A percentile compares a stretch with the other conserved stretches of the same genome.
phyloP scores from a whole-genome alignment of 768 basidiomycete genomes.

The Thelephora ganbajun region DNA sequence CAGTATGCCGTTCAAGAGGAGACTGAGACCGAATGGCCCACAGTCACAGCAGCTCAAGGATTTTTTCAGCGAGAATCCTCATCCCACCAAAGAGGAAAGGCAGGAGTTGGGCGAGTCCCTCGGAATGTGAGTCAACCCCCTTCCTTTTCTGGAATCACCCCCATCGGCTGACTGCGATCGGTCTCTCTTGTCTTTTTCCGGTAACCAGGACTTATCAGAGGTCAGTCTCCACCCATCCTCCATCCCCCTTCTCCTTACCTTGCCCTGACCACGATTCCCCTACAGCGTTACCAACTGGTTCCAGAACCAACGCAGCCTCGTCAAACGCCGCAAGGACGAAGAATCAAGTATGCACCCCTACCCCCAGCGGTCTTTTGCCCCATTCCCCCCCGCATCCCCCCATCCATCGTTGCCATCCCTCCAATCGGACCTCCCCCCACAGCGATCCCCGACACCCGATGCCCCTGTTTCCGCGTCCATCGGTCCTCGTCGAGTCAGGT shows the following conservation, averaged over 20 bases:
- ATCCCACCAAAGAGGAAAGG: slow-evolving; percentile 55
- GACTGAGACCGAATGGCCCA: slow-evolving; percentile 45
- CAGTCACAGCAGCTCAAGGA: slow-evolving; percentile 61
- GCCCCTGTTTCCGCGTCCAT: slow-evolving; percentile 25
- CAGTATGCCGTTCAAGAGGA: slow-evolving; percentile 41
- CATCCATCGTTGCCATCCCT: slow-evolving; percentile 30
- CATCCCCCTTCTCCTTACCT: slow-evolving; percentile 4
- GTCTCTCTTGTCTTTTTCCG: slow-evolving; percentile 9
- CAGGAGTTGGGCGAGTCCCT: slow-evolving; percentile 52
- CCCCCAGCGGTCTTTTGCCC: slow-evolving; percentile 13
- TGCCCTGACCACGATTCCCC: slow-evolving; percentile 5
- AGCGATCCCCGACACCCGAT: slow-evolving; percentile 7
- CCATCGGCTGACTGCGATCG: slow-evolving; percentile 6
- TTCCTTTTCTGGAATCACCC: slow-evolving; percentile 2
- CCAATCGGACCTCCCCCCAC: background rate
- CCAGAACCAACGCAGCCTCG: slow-evolving; percentile 70
- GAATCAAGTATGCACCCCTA: slow-evolving; percentile 16
- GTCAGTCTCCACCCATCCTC: background rate
- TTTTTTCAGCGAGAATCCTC: slow-evolving; percentile 47
- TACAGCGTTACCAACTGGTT: slow-evolving; percentile 72
- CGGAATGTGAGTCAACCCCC: slow-evolving; percentile 47
- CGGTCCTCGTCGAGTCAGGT: slow-evolving; percentile 16
- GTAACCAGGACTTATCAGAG: slow-evolving; percentile 4
- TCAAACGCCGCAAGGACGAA: slow-evolving; percentile 58
- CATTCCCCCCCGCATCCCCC: slow-evolving; percentile 20